phyloP scores from a whole-genome alignment of 2,329 filamentous ascomycete genomes.

The Monilinia fructicola region DNA sequence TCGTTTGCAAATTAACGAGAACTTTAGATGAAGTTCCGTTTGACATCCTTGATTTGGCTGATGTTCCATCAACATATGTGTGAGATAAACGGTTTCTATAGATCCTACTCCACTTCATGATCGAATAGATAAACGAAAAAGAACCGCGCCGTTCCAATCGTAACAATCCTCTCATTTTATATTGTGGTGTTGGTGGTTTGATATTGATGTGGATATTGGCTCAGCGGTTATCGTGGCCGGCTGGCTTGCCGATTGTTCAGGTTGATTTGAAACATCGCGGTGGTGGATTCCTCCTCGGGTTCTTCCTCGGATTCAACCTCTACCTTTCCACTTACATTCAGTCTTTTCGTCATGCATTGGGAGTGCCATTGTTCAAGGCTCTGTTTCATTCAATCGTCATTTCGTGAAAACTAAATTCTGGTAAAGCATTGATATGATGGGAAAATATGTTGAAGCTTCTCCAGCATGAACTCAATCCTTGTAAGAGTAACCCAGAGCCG shows the following conservation, averaged over 20 bases:
- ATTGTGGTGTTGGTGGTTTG: background rate
- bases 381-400: background rate
- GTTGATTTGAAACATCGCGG: too few relatives aligned
- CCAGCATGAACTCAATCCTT: background rate
- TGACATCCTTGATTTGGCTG: background rate
- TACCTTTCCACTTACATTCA: background rate
- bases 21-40: constrained; percentile 11
- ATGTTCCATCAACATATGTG: background rate
- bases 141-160: background rate
- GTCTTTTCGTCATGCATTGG: background rate
- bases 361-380: too few relatives aligned
- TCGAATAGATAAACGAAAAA: background rate
- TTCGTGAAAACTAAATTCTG: background rate
- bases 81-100: background rate
- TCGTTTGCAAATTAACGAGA: constrained; percentile 7
- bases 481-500: background rate
- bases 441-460: background rate
- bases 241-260: too few relatives aligned
- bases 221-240: background rate
- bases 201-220: background rate
- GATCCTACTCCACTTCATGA: background rate
- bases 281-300: background rate
- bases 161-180: background rate
- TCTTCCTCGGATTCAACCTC: background rate
- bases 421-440: background rate